Percentiles rank a stretch among this genome's conserved stretches.
These are phyloP conservation scores for Cadophora gregata DNA, from an alignment of 2,329 filamentous ascomycete genomes.

Conservation along the genomic window DNA sequence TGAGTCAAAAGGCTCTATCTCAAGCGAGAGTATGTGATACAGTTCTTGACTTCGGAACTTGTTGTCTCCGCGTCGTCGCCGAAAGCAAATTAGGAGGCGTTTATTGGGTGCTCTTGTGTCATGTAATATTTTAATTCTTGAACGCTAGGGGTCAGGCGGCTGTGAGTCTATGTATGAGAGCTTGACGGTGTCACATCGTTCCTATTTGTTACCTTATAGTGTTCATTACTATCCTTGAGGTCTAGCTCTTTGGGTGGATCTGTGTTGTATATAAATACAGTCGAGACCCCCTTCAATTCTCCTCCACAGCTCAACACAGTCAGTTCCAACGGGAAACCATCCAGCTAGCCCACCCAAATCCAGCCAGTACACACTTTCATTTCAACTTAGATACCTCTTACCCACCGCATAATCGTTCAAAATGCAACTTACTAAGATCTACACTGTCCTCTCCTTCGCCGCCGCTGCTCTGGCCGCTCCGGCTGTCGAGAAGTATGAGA, in stretches of 20 bases:
- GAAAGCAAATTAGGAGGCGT: background rate
- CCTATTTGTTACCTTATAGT: background rate
- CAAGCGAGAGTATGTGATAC: conserved; percentile 4
- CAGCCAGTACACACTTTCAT: conserved; percentile 12
- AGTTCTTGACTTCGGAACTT: conserved; percentile 8
- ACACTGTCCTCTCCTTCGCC: conserved; percentile 36
- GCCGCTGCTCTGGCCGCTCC: conserved; percentile 34
- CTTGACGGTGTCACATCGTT: background rate
- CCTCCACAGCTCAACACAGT: conserved; percentile 19
- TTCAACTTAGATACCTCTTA: background rate
- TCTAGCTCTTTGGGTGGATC: background rate
- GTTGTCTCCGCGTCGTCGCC: conserved; percentile 8
- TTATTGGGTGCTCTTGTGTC: conserved; percentile 11
- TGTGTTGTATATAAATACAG: conserved; percentile 18
- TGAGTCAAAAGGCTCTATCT: conserved; percentile 5
- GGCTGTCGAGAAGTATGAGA: conserved; percentile 24
- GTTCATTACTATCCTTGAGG: background rate
- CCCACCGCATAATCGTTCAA: conserved; percentile 25
- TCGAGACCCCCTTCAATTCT: background rate
- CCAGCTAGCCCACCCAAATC: conserved; percentile 7
- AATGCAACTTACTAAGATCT: conserved; percentile 39
- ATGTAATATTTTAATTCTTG: background rate
- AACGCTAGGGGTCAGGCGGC: background rate
- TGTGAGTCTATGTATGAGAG: conserved; percentile 5
- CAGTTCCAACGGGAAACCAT: conserved; percentile 3